Conservation (phyloP, 2,329 filamentous ascomycete genomes). For the Cercospora brassicicola region DNA sequence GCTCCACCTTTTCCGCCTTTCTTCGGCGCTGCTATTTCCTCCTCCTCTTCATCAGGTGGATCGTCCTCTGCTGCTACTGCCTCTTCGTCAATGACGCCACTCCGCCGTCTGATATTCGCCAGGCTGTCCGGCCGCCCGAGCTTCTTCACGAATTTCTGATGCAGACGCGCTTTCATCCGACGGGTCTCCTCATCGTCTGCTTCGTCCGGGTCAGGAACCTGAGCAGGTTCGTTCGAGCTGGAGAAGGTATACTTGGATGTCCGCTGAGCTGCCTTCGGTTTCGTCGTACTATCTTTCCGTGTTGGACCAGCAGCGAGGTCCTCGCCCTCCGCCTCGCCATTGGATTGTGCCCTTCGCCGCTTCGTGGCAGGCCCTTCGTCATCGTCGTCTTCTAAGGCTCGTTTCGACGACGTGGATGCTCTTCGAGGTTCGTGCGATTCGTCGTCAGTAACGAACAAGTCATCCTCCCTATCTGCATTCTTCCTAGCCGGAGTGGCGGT, state of each 20-base stretch:
- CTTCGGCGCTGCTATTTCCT: constrained; percentile 51
- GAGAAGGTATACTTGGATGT: constrained; percentile 63
- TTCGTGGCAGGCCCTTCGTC: constrained; percentile 23
- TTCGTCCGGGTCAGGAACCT: constrained; percentile 44
- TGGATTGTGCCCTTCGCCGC: constrained; percentile 21
- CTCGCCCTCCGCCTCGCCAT: constrained; percentile 25
- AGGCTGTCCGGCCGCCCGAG: constrained; percentile 83
- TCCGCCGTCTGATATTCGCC: constrained; percentile 62
- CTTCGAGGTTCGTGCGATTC: constrained; percentile 27
- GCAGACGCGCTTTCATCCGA: constrained; percentile 68
- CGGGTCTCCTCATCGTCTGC: constrained; percentile 54
- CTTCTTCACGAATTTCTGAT: constrained; percentile 84
- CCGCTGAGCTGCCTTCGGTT: constrained; percentile 45
- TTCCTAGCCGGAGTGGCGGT: constrained; percentile 18
- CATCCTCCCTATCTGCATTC: background rate
- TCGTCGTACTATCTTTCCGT: constrained; percentile 27
- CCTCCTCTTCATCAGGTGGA: constrained; percentile 59
- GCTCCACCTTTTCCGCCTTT: constrained; percentile 51
- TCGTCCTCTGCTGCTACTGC: constrained; percentile 53
- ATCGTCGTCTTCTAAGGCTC: constrained; percentile 21
- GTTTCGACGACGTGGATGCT: constrained; percentile 23
- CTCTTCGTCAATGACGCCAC: constrained; percentile 57
- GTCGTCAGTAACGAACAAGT: constrained; percentile 37
- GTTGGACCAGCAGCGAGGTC: background rate
- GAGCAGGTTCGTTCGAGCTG: constrained; percentile 46